These are phyloP conservation scores for Entomortierella chlamydospora DNA, from an alignment of 192 early-diverging fungal species.

Conservation along the genomic window DNA sequence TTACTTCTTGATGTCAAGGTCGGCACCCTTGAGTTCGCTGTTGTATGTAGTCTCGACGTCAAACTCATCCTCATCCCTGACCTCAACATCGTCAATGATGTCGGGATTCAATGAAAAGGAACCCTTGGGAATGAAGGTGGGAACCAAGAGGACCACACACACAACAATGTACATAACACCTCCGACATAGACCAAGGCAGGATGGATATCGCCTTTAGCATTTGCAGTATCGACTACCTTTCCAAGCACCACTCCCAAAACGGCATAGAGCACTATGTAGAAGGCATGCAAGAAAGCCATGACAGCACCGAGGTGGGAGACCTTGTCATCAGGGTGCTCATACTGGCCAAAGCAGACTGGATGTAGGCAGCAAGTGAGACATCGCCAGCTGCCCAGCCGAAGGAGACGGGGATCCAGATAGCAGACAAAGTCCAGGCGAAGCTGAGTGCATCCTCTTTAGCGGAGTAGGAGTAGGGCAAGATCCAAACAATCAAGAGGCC, in stretches of 20 bases:
- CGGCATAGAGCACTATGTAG: slow-evolving; percentile 63
- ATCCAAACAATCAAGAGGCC: slow-evolving; percentile 54
- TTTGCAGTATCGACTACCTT: slow-evolving; percentile 49
- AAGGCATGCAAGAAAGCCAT: slow-evolving; percentile 68
- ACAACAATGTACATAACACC: slow-evolving; percentile 60
- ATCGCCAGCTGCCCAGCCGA: slow-evolving; percentile 73
- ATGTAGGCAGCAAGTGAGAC: slow-evolving; percentile 66
- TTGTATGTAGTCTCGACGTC: too few relatives aligned
- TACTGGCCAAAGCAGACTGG: slow-evolving; percentile 55
- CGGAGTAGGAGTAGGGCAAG: slow-evolving; percentile 40
- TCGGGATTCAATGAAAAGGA: slow-evolving; percentile 60
- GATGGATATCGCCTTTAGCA: slow-evolving; percentile 28
- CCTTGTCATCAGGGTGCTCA: slow-evolving; percentile 45
- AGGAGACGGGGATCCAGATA: slow-evolving; percentile 60
- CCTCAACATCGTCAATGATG: slow-evolving; percentile 29
- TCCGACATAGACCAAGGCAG: slow-evolving; percentile 54
- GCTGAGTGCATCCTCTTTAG: slow-evolving; percentile 11
- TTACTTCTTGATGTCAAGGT: too few relatives aligned
- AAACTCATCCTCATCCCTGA: slow-evolving; percentile 23
- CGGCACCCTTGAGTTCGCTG: too few relatives aligned
- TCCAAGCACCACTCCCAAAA: slow-evolving; percentile 57
- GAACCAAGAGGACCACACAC: slow-evolving; percentile 56
- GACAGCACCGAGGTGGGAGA: slow-evolving; percentile 63
- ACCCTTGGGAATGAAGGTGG: slow-evolving; percentile 68
- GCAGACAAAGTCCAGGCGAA: slow-evolving; percentile 64